Evolutionary conservation across 768 basidiomycete species (phyloP).

Genomic region (Boletus speciosus): DNA sequence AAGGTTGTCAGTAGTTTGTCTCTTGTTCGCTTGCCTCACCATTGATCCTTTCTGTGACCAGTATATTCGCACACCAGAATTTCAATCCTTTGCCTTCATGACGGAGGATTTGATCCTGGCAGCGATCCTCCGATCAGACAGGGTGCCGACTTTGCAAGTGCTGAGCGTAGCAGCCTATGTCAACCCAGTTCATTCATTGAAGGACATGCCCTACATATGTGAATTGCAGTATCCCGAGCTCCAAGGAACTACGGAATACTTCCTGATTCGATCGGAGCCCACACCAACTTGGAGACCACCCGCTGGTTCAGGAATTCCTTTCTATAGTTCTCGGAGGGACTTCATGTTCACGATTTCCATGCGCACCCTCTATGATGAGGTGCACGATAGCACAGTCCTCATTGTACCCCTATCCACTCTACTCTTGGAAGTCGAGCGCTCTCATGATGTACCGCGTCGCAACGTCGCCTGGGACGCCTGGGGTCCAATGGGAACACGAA

Average conservation of each 20-base stretch:
- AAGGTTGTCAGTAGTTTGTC: conserved; percentile 25
- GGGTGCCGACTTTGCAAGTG: conserved; percentile 14
- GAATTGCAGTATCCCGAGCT: conserved; percentile 26
- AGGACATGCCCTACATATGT: conserved; percentile 21
- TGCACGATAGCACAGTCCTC: conserved; percentile 20
- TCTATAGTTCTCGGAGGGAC: conserved; percentile 23
- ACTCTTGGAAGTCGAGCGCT: conserved; percentile 21
- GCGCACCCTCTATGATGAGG: conserved; percentile 7
- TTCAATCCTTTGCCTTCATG: conserved; percentile 35
- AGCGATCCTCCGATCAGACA: conserved; percentile 8
- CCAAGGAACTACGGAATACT: conserved; percentile 9
- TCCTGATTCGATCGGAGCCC: conserved; percentile 35
- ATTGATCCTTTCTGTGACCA: conserved; percentile 10
- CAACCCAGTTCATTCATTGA: conserved; percentile 3
- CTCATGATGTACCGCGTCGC: conserved; percentile 1
- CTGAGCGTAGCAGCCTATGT: conserved; percentile 14
- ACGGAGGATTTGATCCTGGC: conserved; percentile 29
- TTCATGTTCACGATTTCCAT: conserved; percentile 33
- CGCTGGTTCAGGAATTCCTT: conserved; percentile 12
- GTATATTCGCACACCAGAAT: conserved; percentile 17
- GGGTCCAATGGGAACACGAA: conserved; percentile 31
- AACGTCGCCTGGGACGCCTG: conserved; percentile 29
- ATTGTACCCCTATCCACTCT: conserved; percentile 32
- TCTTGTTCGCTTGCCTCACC: not conserved
- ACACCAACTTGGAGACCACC: conserved; percentile 26